These are phyloP conservation scores for Teunomyces atbi DNA, from an alignment of 805 yeast genomes.

Conservation along the genomic window DNA sequence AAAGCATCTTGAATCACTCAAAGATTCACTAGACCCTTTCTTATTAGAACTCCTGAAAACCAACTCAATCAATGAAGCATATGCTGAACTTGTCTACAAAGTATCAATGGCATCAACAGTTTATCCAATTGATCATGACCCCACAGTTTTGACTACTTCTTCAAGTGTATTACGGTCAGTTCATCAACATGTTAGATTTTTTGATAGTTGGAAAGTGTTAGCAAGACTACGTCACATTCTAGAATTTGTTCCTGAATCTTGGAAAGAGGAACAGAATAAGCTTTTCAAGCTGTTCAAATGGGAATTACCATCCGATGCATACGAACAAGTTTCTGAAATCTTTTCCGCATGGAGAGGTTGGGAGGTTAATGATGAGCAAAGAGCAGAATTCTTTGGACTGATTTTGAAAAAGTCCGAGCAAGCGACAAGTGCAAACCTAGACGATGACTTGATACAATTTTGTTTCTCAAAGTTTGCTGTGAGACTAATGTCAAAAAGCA, in stretches of 20 bases:
- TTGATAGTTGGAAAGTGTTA: constrained; percentile 85
- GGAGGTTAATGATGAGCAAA: constrained; percentile 72
- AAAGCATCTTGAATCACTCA: constrained; percentile 14
- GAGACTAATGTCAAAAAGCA: constrained; percentile 1
- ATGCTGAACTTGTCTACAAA: constrained; percentile 41
- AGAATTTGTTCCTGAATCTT: constrained; percentile 52
- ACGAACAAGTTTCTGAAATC: constrained; percentile 50
- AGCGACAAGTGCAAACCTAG: not conserved
- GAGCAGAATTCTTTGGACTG: constrained; percentile 52
- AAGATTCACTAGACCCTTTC: constrained; percentile 14
- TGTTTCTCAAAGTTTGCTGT: constrained; percentile 7
- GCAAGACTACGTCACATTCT: constrained; percentile 76
- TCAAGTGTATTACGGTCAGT: constrained; percentile 75
- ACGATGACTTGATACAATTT: constrained; percentile 2
- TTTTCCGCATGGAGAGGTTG: constrained; percentile 86
- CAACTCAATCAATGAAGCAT: constrained; percentile 7
- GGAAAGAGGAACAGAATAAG: constrained; percentile 39
- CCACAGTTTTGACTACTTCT: constrained; percentile 87
- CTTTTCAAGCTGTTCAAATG: constrained; percentile 31
- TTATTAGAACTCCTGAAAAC: constrained; percentile 14
- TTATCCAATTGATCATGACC: constrained; percentile 69
- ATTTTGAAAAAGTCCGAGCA: constrained; percentile 33
- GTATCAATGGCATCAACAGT: constrained; percentile 39
- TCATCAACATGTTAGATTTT: constrained; percentile 70
- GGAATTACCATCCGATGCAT: constrained; percentile 52